Evolutionary conservation across 2,329 filamentous ascomycete genomes (phyloP), one percentile per base, ranked within the genome.

Genomic region (Orbilia oligospora): DNA sequence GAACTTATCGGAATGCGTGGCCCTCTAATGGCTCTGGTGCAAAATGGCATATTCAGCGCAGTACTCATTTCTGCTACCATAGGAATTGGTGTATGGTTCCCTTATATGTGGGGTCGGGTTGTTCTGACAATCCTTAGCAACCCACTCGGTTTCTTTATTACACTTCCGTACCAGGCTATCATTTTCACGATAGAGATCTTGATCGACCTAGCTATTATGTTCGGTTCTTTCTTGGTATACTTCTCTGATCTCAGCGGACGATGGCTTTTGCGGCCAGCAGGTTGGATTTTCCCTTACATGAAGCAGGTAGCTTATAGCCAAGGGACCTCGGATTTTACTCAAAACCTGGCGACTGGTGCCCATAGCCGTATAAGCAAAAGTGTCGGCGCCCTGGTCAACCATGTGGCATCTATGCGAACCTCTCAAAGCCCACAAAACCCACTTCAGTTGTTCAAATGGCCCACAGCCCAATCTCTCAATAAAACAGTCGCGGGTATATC

Each of bases 1-100:
- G 96, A 99, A 84, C 89, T 99, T 16, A 92, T 99, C 76, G 96
- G 96, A 44, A 97, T 99, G 92, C 93, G 97, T 82, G 96, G 96
- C 0, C 96, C 96, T 0, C 87, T 99, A 2, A 91, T 92, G 14
- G 94, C 93, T 1, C 88, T 99, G 5, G 90, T 98, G 81, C 96
- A 99, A 83, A 99, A 99, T 81, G 94, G 93, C 70, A 90, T 97
- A 16, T 99, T 99, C 84, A 97, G 95, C 83, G 91, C 92, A 6
- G 91, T 98, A 55, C 88, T 99, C 30, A 93, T 99, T 14, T 92
- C 93, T 0, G 89, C 95, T 65, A 97, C 94, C 14, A 90, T 99
- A 49, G 91, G 93, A 66, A 86, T 92, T 75, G 95, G 94, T 65
- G 90, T 98, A 53, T 97, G 96, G 86, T 86, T 97, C 65, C 96